A percentile compares a stretch with the other conserved stretches of the same genome.
Conservation (phyloP, 1,139 yeast species). For the Geotrichum klebahnii region DNA sequence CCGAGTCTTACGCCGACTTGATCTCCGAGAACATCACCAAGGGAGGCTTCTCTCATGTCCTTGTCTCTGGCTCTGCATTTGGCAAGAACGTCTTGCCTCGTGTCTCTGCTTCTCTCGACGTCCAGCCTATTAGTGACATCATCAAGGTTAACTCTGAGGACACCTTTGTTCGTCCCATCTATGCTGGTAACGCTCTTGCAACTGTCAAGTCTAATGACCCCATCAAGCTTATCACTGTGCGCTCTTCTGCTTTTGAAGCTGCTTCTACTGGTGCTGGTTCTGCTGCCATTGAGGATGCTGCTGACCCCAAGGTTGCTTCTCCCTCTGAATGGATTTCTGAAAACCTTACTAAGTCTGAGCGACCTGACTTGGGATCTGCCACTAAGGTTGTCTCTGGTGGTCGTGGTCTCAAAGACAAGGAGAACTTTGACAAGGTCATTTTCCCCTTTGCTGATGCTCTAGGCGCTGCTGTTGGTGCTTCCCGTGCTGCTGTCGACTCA, state of each 20-base stretch:
- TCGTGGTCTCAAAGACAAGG: conserved; percentile 87
- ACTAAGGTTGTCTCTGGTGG: conserved; percentile 84
- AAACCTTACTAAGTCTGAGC: conserved; percentile 67
- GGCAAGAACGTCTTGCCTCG: conserved; percentile 88
- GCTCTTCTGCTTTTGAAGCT: conserved; percentile 81
- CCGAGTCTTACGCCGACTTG: conserved; percentile 41
- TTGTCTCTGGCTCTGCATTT: conserved; percentile 76
- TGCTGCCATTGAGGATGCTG: conserved; percentile 53
- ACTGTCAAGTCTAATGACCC: conserved; percentile 72
- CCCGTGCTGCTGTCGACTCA: conserved; percentile 91
- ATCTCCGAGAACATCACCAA: conserved; percentile 42
- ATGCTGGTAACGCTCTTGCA: conserved; percentile 90
- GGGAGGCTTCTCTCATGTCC: conserved; percentile 60
- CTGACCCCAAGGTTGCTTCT: conserved; percentile 36
- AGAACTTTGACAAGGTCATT: conserved; percentile 70
- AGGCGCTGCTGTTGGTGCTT: conserved; percentile 94
- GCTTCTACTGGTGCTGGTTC: conserved; percentile 43
- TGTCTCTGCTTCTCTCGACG: conserved; percentile 76
- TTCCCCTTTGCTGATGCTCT: conserved; percentile 81
- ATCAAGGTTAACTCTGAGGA: conserved; percentile 59
- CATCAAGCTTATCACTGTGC: conserved; percentile 63
- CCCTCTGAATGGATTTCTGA: conserved; percentile 61
- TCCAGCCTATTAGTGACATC: conserved; percentile 84
- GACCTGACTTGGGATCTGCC: conserved; percentile 90
- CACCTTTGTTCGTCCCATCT: conserved; percentile 88